Evolutionary conservation across 495 filamentous ascomycete species (phyloP), one percentile per base, ranked within the genome.

Genomic region (Aspergillus avenaceus): DNA sequence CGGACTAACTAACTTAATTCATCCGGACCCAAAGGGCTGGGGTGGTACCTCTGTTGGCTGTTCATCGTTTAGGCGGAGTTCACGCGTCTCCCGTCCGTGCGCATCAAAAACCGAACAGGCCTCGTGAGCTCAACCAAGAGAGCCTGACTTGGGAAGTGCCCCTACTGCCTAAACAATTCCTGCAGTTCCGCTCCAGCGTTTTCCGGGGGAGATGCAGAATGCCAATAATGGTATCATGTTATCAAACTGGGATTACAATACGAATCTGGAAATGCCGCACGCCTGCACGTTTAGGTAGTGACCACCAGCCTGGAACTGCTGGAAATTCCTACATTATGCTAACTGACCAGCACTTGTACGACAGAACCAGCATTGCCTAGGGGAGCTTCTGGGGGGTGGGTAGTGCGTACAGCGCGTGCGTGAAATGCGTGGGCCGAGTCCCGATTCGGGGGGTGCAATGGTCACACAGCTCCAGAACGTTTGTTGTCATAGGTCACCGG

Each of bases 81-180:
- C 54, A 55, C 52, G 54, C 54, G 55, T 58, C 57, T 53, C 40
- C 26, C 34, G 59, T 61, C 59, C 54, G 59, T 61, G 59, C 59
- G 54, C 59, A 18, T 41, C 42, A 40, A 52, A 52, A 41, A 44
- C 46, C 25, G 52, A 47, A 31, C n/a, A 53, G 58, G 42, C 55
- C 59, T 52, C 55, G 59, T 62, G 59, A 62, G 55, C 58, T 61
- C 49, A 55, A 41, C 38, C 50, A 41, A 37, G 4, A 38, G 34
- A 38, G 24, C 50, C 43, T 40, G 56, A 37, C 31, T 44, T 31
- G 34, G 43, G 45, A 27, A 14, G 16, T 34, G 48, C 45, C 50
- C 51, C 56, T 51, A 29, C 50, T 52, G 52, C 55, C 52, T 43
- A 51, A n/a, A 52, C 52, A 62, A 52, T 62, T 62, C 59, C 59